Base-by-base conservation (phyloP, 2,329 filamentous ascomycete species). In the Venturia asperata region DNA sequence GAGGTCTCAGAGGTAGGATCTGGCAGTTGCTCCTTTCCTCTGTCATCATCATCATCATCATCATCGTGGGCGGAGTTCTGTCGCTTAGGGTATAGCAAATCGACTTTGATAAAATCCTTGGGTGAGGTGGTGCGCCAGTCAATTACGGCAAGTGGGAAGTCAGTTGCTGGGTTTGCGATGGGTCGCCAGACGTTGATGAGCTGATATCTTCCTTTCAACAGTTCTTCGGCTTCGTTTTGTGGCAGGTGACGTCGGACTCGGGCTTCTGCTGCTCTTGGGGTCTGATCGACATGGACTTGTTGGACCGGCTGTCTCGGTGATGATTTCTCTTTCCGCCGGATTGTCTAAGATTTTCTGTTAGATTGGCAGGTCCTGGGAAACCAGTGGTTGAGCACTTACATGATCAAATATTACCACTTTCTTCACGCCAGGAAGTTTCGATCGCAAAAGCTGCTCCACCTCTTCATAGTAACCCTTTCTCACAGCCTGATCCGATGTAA, bases 121-220 rank as follows among this genome's bases (percentile, higher is more conserved):
- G 82, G 82, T 0, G 76, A 71, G 0, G 89, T 82, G 0, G 82
- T 82, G 1, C 83, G 77, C 72, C 86, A 87, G 61, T 88, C 87
- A 0, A 88, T 84, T 42, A 91, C 85, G 0, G 85, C 87, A 0
- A 92, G 79, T 1, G 89, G 89, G 69, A 82, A 84, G 56, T 88
- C 82, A 66, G 86, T 84, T 7, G 90, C 82, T 2, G 87, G 84
- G 43, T 79, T 78, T 39, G 81, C 79, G 68, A 89, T 87, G 0
- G 87, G 87, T 45, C 87, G 80, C 87, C 87, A 89, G 19, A 89
- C 86, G 68, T 90, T 89, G 72, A 89, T 85, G 70, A 89, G 84
- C 71, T 88, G 85, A 70, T 83, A 87, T 5, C 87, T 79, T 9
- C 81, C 79, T 65, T 79, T 78, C 2, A 88, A 69, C 11, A 88